A percentile compares a stretch with the other conserved stretches of the same genome.
phyloP scores from a whole-genome alignment of 139 green algal species.

The Zygnema cylindricum region DNA sequence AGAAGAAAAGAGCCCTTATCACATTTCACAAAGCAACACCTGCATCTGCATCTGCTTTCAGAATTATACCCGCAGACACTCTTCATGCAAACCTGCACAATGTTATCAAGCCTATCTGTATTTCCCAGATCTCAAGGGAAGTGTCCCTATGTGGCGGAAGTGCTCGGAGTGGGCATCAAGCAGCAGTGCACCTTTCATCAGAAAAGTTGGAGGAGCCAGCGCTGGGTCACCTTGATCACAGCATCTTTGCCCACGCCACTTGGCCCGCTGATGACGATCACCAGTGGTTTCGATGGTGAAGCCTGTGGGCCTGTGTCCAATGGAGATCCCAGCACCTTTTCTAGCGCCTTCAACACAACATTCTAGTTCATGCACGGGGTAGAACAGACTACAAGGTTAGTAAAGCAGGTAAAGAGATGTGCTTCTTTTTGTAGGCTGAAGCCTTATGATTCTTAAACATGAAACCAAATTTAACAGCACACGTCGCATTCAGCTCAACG shows the following conservation, averaged over 20 bases:
- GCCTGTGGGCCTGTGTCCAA: constrained; percentile 65
- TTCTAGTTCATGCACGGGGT: neutral
- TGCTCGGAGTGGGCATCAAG: neutral
- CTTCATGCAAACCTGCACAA: neutral
- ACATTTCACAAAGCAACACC: too few relatives aligned
- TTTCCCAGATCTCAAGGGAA: too few relatives aligned
- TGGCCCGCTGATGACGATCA: constrained; percentile 88
- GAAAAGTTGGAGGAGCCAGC: neutral
- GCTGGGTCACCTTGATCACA: constrained; percentile 72
- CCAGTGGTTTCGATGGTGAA: constrained; percentile 69
- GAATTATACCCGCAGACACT: neutral
- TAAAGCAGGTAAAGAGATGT: neutral
- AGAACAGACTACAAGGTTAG: neutral
- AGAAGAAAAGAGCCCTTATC: too few relatives aligned
- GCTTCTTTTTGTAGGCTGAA: neutral
- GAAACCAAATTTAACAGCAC: too few relatives aligned
- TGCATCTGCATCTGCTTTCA: too few relatives aligned
- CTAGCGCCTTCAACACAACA: constrained; percentile 39
- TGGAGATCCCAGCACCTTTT: constrained; percentile 44
- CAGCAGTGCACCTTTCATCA: constrained; percentile 15
- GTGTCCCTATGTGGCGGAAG: neutral
- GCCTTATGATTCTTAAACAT: neutral
- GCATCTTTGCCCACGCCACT: constrained; percentile 95
- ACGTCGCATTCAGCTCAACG: too few relatives aligned
- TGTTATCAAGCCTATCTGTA: neutral